Percentiles rank a stretch among this genome's conserved stretches.
phyloP scores from a whole-genome alignment of 139 green algal species.

The Volvox africanus region DNA sequence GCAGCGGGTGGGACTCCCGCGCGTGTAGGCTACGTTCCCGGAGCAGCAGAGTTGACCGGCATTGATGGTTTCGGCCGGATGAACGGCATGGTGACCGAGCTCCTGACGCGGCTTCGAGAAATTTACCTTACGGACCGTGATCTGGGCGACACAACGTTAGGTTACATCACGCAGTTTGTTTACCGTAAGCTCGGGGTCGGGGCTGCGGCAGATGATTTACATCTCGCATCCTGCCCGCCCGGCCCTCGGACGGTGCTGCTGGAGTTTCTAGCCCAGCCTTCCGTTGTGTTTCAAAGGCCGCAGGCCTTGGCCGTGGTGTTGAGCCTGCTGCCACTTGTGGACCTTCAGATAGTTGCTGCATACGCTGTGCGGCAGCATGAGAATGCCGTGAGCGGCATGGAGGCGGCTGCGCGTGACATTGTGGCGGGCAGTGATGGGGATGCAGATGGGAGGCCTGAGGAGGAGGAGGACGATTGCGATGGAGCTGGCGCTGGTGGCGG shows the following conservation, averaged over 20 bases:
- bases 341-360: constrained; percentile 70
- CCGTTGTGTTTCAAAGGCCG: constrained; percentile 60
- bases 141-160: constrained; percentile 62
- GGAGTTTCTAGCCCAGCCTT: constrained; percentile 64
- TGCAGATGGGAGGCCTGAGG: background rate
- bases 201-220: constrained; percentile 8
- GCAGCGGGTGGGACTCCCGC: background rate
- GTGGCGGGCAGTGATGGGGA: constrained; percentile 37
- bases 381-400: constrained; percentile 38
- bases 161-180: constrained; percentile 69
- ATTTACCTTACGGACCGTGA: constrained; percentile 58
- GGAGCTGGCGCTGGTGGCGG: background rate
- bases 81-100: constrained; percentile 64
- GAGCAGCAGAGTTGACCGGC: background rate
- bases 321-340: constrained; percentile 59
- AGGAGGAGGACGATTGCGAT: background rate
- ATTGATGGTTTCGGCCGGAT: background rate
- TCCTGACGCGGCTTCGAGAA: constrained; percentile 66
- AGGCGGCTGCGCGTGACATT: constrained; percentile 34
- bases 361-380: constrained; percentile 64
- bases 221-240: constrained; percentile 32
- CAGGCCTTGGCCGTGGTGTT: constrained; percentile 66
- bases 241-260: constrained; percentile 47
- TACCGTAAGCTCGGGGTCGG: constrained; percentile 58
- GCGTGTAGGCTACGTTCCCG: background rate